Base-by-base conservation (phyloP, 805 yeast genomes). In the Yarrowia bubula region DNA sequence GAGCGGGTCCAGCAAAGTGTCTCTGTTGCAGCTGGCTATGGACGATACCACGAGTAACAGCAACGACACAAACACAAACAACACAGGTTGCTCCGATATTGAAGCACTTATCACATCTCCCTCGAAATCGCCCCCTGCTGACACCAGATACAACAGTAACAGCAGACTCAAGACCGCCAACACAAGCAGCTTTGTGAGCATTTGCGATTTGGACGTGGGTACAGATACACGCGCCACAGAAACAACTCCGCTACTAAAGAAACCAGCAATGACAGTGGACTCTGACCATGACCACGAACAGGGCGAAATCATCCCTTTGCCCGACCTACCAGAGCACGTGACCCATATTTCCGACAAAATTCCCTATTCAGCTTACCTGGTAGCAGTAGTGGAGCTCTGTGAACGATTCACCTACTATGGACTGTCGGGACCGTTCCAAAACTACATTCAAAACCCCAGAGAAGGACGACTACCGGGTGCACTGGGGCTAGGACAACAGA, bases 351-450 rank as follows among this genome's bases (percentile, higher is more conserved):
- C 84, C 6, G 87, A 82, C 68, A 70, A 66, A 10, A 78, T 85
- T 43, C 88, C 88, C 14, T 46, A 77, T 35, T 74, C 85, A 15
- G 84, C 85, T 68, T 85, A 84, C 84, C 77, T 83, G 48, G 87
- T 86, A 47, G 87, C 87, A 10, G 66, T 89, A 47, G 90, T 89
- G 39, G 96, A 89, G 76, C 83, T 89, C 67, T 84, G 92, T 60
- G 96, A 89, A 76, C 83, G 96, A 69, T 89, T 89, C 74, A 82
- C 93, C 8, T 89, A 86, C 78, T 89, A 89, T 71, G 95, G 96
- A 72, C 78, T 88, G 66, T 81, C 86, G 53, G 88, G 89, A 66
- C 88, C 90, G 8, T 85, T 89, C 77, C 88, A 84, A 76, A 89
- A 89, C 77, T 89, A 88, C 75, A 87, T 89, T 86, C 89, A 87